phyloP scores from a whole-genome alignment of 257 asterid species.

The Anisodus tanguticus region DNA sequence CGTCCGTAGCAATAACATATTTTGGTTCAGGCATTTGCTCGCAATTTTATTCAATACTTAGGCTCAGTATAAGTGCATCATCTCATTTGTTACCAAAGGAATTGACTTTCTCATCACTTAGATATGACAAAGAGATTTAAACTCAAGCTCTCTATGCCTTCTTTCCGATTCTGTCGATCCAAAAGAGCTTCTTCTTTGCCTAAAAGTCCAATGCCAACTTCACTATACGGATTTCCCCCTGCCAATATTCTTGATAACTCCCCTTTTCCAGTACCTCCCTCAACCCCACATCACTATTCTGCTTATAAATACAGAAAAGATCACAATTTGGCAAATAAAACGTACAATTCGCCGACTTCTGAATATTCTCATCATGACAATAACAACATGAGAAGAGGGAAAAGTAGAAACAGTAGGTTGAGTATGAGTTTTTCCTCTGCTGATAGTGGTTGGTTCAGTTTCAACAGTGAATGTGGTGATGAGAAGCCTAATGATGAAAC shows the following conservation, averaged over 20 bases:
- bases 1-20: background rate
- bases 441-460: constrained; percentile 34
- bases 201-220: constrained; percentile 38
- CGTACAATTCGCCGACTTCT: constrained; percentile 44
- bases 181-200: constrained; percentile 38
- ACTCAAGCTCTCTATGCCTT: constrained; percentile 38
- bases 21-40: background rate
- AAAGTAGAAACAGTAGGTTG: constrained; percentile 27
- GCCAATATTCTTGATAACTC: constrained; percentile 38
- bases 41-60: background rate
- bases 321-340: constrained; percentile 28
- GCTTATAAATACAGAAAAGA: constrained; percentile 29
- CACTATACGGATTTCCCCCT: constrained; percentile 36
- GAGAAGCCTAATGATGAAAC: constrained; percentile 35
- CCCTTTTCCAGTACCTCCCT: constrained; percentile 58
- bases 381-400: constrained; percentile 17
- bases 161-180: constrained; percentile 47
- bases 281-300: constrained; percentile 50
- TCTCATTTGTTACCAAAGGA: background rate
- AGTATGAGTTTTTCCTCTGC: constrained; percentile 40
- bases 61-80: background rate
- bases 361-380: constrained; percentile 39
- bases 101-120: background rate
- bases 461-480: constrained; percentile 32
- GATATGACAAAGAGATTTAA: constrained; percentile 45